These are phyloP conservation scores for Mucor circinelloides DNA, from an alignment of 371 early-diverging fungal species.

Conservation along the genomic window DNA sequence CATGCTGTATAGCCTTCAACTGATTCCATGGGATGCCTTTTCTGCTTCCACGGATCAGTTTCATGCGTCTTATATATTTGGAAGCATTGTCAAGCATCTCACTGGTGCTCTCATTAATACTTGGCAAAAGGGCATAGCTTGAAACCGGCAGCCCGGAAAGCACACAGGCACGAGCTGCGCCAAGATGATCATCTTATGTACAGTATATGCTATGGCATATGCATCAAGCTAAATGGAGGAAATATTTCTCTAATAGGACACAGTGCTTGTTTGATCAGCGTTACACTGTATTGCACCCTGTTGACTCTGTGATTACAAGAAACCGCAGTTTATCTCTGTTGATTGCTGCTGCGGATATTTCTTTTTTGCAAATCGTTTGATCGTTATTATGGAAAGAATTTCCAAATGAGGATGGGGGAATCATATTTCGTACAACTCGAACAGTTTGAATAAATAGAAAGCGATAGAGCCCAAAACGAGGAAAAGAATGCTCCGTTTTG, in stretches of 20 bases:
- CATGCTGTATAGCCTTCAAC: no score
- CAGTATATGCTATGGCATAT: neutral
- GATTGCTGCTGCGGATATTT: neutral
- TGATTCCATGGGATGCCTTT: no score
- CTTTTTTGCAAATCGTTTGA: neutral
- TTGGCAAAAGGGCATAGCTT: no score
- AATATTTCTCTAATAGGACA: constrained; percentile 2
- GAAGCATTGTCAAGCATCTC: no score
- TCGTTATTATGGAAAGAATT: constrained; percentile 13
- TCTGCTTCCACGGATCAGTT: no score
- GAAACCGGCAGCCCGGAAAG: no score
- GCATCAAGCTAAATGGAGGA: neutral
- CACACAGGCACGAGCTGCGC: no score
- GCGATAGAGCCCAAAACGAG: neutral
- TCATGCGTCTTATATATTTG: no score
- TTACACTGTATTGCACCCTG: neutral
- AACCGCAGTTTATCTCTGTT: constrained; percentile 2
- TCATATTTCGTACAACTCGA: neutral
- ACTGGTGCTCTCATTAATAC: no score
- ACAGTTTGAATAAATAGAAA: neutral
- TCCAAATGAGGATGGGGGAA: neutral
- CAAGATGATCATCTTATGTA: neutral
- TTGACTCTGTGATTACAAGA: neutral
- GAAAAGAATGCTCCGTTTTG: neutral
- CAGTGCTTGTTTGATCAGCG: neutral